phyloP scores from a whole-genome alignment of 345 rosid species.

The Syzygium grande region DNA sequence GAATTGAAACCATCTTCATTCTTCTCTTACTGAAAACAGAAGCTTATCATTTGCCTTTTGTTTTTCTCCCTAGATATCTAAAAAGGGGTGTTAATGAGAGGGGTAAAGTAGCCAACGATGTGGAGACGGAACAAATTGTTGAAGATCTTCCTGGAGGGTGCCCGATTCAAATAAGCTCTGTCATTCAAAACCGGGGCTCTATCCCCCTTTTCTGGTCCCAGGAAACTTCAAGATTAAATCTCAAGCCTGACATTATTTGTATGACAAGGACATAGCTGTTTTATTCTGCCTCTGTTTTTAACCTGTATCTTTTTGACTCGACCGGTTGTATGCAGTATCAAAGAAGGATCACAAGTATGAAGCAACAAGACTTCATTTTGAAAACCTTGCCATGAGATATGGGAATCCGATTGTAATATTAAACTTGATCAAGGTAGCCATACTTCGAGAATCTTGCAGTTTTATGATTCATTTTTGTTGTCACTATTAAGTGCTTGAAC shows the following conservation, averaged over 20 bases:
- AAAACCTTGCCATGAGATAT: slow-evolving; percentile 82
- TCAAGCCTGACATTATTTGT: slow-evolving; percentile 88
- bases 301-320: slow-evolving; percentile 12
- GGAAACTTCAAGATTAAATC: slow-evolving; percentile 81
- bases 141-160: slow-evolving; percentile 67
- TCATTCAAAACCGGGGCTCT: slow-evolving; percentile 90
- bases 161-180: slow-evolving; percentile 73
- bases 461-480: background rate
- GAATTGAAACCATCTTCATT: background rate
- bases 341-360: slow-evolving; percentile 61
- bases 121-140: slow-evolving; percentile 96
- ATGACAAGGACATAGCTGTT: slow-evolving; percentile 15
- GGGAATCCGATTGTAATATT: slow-evolving; percentile 83
- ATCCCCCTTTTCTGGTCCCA: slow-evolving; percentile 99
- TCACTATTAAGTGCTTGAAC: background rate
- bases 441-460: background rate
- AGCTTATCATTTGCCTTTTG: background rate
- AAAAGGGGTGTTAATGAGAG: slow-evolving; percentile 93
- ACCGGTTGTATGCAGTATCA: slow-evolving; percentile 47
- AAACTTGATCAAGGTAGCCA: slow-evolving; percentile 77
- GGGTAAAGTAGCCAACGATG: slow-evolving; percentile 98
- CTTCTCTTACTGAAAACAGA: background rate
- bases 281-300: background rate
- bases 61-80: slow-evolving; percentile 44
- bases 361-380: slow-evolving; percentile 91